Base-by-base conservation (phyloP, 2,329 filamentous ascomycete species). In the Gyromitra esculenta region DNA sequence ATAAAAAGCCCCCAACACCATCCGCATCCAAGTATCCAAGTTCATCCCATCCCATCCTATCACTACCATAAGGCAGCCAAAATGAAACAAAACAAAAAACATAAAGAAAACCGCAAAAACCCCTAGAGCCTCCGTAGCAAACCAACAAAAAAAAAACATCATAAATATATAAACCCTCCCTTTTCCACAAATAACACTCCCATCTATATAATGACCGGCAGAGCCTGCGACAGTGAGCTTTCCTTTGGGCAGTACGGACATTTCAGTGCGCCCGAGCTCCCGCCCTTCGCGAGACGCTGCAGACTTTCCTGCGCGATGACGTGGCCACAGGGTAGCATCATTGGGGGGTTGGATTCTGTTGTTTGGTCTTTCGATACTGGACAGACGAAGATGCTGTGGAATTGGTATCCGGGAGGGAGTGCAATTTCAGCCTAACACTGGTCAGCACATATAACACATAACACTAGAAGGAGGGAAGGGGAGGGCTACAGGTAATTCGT, bases 331-430 rank as follows among this genome's bases (percentile, higher is more conserved):
- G 93, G 92, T 82, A 99, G 90, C 89, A 97, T 96, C 92, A 98
- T 96, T 1, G 96, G 94, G 9, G 96, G 96, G 83, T 99, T 99
- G 31, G 87, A 85, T 81, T 97, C 94, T 0, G 95, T 99, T 0
- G 92, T 94, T 84, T 99, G 96, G 82, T 97, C 96, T 83, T 98
- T 98, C 81, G 91, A 94, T 4, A 99, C 96, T 0, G 96, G 96
- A 82, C 96, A 99, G 54, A 99, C 96, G 82, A 99, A 99, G 82
- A 99, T 97, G 72, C 92, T 92, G 83, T 99, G 96, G 85, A 97
- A 99, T 67, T 88, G 86, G 82, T 90, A 91, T 5, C 86, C 86
- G 1, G 87, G 87, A 1, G 90, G 90, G 2, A 91, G 84, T 0
- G 90, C 88, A 15, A 90, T 90, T 83, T 91, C 90, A 56, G 91